Evolutionary conservation across 129 eudicot genomes (phyloP).

Genomic region (Centaurea solstitialis): DNA sequence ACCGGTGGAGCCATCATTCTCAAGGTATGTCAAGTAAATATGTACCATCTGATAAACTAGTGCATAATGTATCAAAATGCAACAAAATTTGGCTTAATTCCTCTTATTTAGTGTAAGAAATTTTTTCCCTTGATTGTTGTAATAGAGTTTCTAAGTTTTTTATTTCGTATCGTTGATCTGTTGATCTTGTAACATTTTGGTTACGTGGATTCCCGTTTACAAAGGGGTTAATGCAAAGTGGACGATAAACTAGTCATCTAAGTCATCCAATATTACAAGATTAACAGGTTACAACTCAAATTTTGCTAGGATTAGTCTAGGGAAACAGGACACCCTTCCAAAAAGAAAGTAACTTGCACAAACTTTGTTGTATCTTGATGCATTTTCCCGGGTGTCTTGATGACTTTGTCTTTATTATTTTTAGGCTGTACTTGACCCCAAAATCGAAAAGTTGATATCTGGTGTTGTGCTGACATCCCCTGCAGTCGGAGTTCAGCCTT

Average conservation of each 20-base stretch:
- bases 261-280: not conserved
- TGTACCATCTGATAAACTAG: too few species aligned
- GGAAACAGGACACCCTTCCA: too few species aligned
- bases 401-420: conserved; percentile 2
- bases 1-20: conserved; percentile 93
- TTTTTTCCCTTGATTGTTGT: too few species aligned
- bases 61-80: not conserved
- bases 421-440: conserved; percentile 81
- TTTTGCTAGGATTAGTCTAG: too few species aligned
- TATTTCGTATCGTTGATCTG: not conserved
- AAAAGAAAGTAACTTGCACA: too few species aligned
- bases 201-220: not conserved
- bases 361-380: not conserved
- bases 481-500: conserved; percentile 87
- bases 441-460: conserved; percentile 44
- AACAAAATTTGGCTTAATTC: not conserved
- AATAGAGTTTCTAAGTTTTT: too few species aligned
- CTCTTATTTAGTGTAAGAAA: not conserved
- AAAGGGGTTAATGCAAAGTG: not conserved
- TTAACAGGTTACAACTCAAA: not conserved
- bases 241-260: not conserved
- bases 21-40: conserved; percentile 66
- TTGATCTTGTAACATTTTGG: not conserved
- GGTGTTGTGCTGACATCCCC: conserved; percentile 88
- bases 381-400: not conserved